Evolutionary conservation across 208 protist species (phyloP).

Genomic region (Angomonas deanei): DNA sequence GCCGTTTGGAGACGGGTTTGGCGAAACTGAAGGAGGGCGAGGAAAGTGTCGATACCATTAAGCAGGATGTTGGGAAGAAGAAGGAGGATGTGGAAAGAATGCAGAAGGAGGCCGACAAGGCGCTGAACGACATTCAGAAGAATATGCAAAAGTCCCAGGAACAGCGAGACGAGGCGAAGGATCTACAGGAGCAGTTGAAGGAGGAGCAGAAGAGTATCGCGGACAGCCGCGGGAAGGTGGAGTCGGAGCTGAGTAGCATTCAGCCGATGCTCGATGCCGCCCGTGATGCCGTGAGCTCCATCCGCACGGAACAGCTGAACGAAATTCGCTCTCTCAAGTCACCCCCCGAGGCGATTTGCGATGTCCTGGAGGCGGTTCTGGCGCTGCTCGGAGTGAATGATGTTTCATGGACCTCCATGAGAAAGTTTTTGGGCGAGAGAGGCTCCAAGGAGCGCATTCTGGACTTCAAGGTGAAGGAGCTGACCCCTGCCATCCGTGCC

Average conservation of each 20-base stretch:
- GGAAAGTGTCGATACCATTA: constrained; percentile 87
- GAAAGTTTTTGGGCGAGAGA: constrained; percentile 91
- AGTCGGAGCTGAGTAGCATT: constrained; percentile 91
- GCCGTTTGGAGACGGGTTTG: constrained; percentile 87
- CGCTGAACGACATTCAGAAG: constrained; percentile 92
- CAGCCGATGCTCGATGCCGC: constrained; percentile 94
- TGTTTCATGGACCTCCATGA: constrained; percentile 95
- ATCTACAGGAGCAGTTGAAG: constrained; percentile 81
- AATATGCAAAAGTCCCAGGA: constrained; percentile 93
- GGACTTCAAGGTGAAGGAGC: constrained; percentile 92
- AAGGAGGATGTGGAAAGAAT: constrained; percentile 89
- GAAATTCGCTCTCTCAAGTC: constrained; percentile 94
- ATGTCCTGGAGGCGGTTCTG: constrained; percentile 96
- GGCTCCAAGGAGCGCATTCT: constrained; percentile 95
- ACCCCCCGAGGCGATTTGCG: constrained; percentile 92
- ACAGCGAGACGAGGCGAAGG: constrained; percentile 86
- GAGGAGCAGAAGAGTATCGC: constrained; percentile 87
- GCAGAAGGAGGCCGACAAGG: constrained; percentile 92
- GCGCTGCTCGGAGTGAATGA: constrained; percentile 93
- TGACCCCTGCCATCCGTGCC: constrained; percentile 77
- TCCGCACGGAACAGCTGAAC: constrained; percentile 91
- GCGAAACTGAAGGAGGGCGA: constrained; percentile 93
- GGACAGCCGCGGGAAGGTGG: constrained; percentile 73
- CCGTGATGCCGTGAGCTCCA: constrained; percentile 89
- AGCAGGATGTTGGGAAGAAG: constrained; percentile 80